Percentiles rank a stretch among this genome's conserved stretches.
phyloP scores from a whole-genome alignment of 2,329 filamentous ascomycete species.

The Ophiostoma piceae region DNA sequence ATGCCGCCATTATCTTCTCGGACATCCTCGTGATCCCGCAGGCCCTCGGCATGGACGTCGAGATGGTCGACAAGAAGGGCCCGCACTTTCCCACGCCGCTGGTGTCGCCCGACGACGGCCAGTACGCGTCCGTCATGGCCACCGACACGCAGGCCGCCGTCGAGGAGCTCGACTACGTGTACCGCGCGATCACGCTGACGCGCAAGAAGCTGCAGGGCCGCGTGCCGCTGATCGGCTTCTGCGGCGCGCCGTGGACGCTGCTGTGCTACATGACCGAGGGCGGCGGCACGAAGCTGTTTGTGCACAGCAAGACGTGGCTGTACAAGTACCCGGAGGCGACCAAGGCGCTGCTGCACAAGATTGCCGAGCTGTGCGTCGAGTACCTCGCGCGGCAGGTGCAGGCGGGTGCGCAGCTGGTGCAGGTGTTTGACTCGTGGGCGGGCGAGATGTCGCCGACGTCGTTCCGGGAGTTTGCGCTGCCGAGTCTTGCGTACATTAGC shows the following conservation, averaged over 20 bases:
- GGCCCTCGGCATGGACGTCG: constrained; percentile 96
- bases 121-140: constrained; percentile 72
- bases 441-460: constrained; percentile 80
- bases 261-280: constrained; percentile 99
- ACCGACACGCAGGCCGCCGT: constrained; percentile 71
- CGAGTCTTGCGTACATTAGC: constrained; percentile 80
- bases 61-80: constrained; percentile 97
- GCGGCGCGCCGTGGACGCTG: constrained; percentile 92
- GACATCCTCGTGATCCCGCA: constrained; percentile 97
- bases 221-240: constrained; percentile 93
- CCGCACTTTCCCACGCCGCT: constrained; percentile 89
- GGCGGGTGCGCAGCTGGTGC: constrained; percentile 87
- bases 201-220: constrained; percentile 79
- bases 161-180: constrained; percentile 85
- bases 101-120: constrained; percentile 69
- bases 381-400: constrained; percentile 88
- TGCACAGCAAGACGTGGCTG: constrained; percentile 92
- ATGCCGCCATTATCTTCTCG: constrained; percentile 97
- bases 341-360: constrained; percentile 80
- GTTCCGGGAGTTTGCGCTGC: constrained; percentile 80
- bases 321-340: constrained; percentile 80
- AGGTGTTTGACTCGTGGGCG: constrained; percentile 98
- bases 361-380: constrained; percentile 89
- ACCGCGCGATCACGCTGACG: constrained; percentile 88
- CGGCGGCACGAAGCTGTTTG: constrained; percentile 90